Base-by-base conservation (phyloP, 441 rosid species). In the Gossypium davidsonii region DNA sequence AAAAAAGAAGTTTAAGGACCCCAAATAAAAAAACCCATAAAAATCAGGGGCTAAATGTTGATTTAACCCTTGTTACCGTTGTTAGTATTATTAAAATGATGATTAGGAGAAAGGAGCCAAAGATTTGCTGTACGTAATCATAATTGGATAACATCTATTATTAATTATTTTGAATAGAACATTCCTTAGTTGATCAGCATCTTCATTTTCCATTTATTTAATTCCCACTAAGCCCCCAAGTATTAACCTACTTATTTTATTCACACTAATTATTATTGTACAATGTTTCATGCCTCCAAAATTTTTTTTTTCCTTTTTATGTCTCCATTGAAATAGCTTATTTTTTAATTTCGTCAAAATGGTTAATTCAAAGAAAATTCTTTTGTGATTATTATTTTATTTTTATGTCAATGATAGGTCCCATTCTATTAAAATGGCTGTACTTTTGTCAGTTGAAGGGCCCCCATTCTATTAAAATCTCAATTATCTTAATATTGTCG, bases 161-260 rank as follows among this genome's bases (percentile, higher is more conserved):
- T 28, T 57, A 56, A 11, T 34, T 64, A n/a, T 73, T 68, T 28
- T 34, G 4, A 49, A 49, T 67, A 21, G 72, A 77, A 77, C 79
- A 74, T 80, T 80, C 81, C 46, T 14, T 12, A 15, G 2, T 37
- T 39, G 73, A 75, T 78, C 69, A 42, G 70, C 21, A 78, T 71
- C 68, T 58, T 65, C 64, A 72, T 65, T 56, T 67, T 34, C 26
- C 49, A 34, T 9, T 58, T 69, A 39, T 48, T 73, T 53, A 21
- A 10, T 31, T 46, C 51, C 3, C 20, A 1, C 8, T 0, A 25
- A 11, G 39, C 17, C 6, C 59, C 59, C 46, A 42, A 51, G 3
- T 23, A 1, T 49, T 73, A 21, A 9, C 52, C 7, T 21, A 10
- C 11, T 7, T 58, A 26, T 2, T 26, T 26, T 3, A 3, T 26